Base-by-base conservation (phyloP, 345 rosid genomes). In the Arabis hirsuta region DNA sequence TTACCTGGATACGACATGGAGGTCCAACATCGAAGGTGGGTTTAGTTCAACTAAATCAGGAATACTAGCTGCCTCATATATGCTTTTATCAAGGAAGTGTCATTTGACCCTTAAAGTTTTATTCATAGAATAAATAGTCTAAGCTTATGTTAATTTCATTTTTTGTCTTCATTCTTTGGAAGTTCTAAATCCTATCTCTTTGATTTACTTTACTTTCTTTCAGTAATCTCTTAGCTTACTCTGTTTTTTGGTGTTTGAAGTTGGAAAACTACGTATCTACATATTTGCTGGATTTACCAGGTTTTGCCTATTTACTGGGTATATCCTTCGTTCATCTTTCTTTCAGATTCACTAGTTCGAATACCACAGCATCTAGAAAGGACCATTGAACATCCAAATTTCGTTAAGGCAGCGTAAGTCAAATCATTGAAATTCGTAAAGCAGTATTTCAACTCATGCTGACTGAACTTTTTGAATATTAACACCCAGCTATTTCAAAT, bases 11-110 rank as follows among this genome's bases (percentile, higher is more conserved):
- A 78, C 77, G 43, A 61, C 80, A 31, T 79, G 81, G 75, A 78
- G 43, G 63, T 69, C 81, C 76, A 79, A 61, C 72, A 78, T 66
- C 53, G 71, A 71, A 80, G 96, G 96, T 89, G 65, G 14, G 67
- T 73, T 62, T 64, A 34, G 54, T 54, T 56, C 62, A 55, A 73
- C 20, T 50, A 43, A 46, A 47, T 14, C 7, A 44, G 24, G 38
- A 45, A 55, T 24, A 50, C 11, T 29, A 53, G 50, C 52, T 32
- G 10, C 43, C 42, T 62, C 42, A 19, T 56, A 41, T 44, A 51
- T 65, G 42, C 13, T 55, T n/a, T 32, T 45, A 39, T 76, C 55
- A 65, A 48, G n/a, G 61, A 71, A 31, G 27, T 55, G 54, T 41
- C 63, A 52, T 62, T 56, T 53, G 38, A 42, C 50, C 36, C 6